Percentiles rank a stretch among this genome's conserved stretches.
phyloP scores from a whole-genome alignment of 306 rosid genomes.

The Macrotyloma uniflorum region DNA sequence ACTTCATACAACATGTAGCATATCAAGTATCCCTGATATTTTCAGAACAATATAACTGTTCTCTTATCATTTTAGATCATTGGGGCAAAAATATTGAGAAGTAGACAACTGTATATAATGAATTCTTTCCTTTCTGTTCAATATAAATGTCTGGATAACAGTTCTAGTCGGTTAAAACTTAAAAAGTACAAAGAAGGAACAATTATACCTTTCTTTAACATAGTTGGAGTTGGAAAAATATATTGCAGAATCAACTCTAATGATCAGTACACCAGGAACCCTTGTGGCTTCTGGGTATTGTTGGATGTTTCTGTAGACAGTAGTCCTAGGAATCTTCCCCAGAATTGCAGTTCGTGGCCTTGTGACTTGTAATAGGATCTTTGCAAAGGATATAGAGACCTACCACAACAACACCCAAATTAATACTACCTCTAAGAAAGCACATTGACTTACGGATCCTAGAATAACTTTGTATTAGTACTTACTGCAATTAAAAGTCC shows the following conservation, averaged over 20 bases:
- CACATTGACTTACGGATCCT: constrained; percentile 5
- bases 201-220: constrained; percentile 79
- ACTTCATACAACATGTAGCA: constrained; percentile 9
- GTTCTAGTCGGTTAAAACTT: background rate
- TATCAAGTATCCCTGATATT: background rate
- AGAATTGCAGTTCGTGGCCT: constrained; percentile 83
- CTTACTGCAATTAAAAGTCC: constrained; percentile 93
- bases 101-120: background rate
- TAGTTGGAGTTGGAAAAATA: constrained; percentile 97
- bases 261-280: constrained; percentile 78
- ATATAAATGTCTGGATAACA: background rate
- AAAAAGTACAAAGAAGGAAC: constrained; percentile 1
- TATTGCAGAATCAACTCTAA: constrained; percentile 91
- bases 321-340: constrained; percentile 83
- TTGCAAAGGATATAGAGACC: constrained; percentile 90
- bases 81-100: background rate
- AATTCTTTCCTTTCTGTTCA: constrained; percentile 4
- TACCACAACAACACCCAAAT: constrained; percentile 39
- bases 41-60: background rate
- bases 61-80: background rate
- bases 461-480: constrained; percentile 19
- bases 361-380: constrained; percentile 89
- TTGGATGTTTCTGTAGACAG: constrained; percentile 81
- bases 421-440: background rate
- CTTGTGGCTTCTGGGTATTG: constrained; percentile 87